Conservation (phyloP, 495 filamentous ascomycete species). For the Immersiella caudata region DNA sequence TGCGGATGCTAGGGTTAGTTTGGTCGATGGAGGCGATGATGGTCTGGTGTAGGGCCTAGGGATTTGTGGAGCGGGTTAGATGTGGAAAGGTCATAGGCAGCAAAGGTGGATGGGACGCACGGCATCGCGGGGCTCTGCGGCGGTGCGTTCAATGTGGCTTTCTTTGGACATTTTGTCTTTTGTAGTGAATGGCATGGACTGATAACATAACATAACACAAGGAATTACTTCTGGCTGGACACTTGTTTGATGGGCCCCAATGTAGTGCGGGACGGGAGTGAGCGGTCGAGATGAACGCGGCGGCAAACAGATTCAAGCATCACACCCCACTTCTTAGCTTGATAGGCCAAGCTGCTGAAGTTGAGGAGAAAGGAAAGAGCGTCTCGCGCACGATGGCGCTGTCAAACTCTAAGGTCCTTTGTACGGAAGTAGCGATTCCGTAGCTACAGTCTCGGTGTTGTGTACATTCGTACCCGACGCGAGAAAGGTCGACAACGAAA, state of each 20-base stretch:
- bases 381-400: too few species aligned
- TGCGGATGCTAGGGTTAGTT: slow-evolving; percentile 40
- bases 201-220: too few species aligned
- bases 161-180: slow-evolving; percentile 26
- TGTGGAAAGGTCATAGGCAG: background rate
- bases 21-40: slow-evolving; percentile 38
- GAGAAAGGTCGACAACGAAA: too few species aligned
- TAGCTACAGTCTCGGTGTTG: too few species aligned
- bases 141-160: slow-evolving; percentile 66
- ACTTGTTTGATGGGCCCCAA: background rate
- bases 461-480: too few species aligned
- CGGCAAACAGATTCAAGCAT: background rate
- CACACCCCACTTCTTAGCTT: background rate
- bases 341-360: too few species aligned
- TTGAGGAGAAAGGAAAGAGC: too few species aligned
- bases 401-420: too few species aligned
- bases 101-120: slow-evolving; percentile 29
- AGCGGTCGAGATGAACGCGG: background rate
- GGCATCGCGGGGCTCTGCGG: slow-evolving; percentile 66
- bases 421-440: too few species aligned
- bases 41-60: slow-evolving; percentile 45
- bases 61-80: background rate
- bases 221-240: background rate
- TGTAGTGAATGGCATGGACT: background rate
- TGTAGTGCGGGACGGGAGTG: background rate